Evolutionary conservation across 2,329 filamentous ascomycete genomes (phyloP), one percentile per base, ranked within the genome.

Genomic region (Aspergillus viridinutans): DNA sequence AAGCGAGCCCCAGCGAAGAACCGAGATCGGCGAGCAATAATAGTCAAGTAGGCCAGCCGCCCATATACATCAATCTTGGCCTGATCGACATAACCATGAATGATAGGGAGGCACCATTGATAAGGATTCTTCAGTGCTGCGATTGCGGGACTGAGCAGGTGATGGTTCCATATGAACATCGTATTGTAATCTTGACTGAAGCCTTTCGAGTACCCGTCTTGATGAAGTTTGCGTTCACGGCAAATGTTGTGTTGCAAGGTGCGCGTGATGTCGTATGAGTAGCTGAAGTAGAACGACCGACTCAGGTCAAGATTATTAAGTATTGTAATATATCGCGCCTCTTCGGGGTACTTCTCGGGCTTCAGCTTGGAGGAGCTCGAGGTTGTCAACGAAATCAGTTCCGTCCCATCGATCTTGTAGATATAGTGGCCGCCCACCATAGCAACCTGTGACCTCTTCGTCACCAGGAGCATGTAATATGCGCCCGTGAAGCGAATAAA

Each of bases 141-240:
- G 12, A 83, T 79, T 0, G 89, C 91, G 0, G 94, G 92, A 58
- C 88, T 81, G 20, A 99, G 81, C 4, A 99, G 81, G 72, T 97
- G 90, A 64, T 90, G 85, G 66, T 99, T 99, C 94, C 94, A 99
- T 2, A 97, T 89, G 70, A 99, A 99, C 94, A 99, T 99, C 42
- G 89, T 85, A 67, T 97, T 96, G 70, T 89, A 89, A 69, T 97
- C 95, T 67, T 88, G 88, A 64, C 92, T 85, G 32, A 84, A 82
- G 6, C 83, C 80, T 28, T 84, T 82, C 1, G 83, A 78, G 12
- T 81, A 75, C 1, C 89, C 90, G 58, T 86, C 80, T 29, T 85
- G 82, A 51, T 96, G 75, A 2, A 87, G 85, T 50, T 84, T 81
- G 42, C 94, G 84, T 73, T 97, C 92, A 32, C 86, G 83, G 21